These are phyloP conservation scores for Diaporthe nobilis DNA, from an alignment of 2,329 filamentous ascomycete species.

Conservation along the genomic window DNA sequence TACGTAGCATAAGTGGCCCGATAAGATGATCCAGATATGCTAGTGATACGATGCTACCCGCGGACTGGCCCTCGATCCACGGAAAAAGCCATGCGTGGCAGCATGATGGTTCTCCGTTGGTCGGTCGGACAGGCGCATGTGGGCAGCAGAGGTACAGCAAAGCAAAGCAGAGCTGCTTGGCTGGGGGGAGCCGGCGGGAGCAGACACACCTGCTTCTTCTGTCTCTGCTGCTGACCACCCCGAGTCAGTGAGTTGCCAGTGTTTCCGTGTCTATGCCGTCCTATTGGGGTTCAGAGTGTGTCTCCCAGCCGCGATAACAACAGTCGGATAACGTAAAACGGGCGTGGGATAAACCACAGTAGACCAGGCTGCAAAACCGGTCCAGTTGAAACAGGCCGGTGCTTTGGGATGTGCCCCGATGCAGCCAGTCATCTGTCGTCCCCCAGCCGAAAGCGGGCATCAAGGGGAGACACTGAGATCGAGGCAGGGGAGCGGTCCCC, in stretches of 20 bases:
- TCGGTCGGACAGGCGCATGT: not conserved
- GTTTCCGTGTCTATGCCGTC: not conserved
- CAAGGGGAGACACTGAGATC: not conserved
- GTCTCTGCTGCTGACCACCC: conserved; percentile 26
- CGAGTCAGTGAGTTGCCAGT: conserved; percentile 4
- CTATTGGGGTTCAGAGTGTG: not conserved
- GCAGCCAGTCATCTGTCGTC: not conserved
- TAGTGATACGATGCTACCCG: conserved; percentile 23
- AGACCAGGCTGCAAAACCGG: not conserved
- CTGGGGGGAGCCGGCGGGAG: conserved; percentile 9
- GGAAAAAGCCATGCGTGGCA: conserved; percentile 25
- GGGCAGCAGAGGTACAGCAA: not conserved
- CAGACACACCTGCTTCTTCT: conserved; percentile 23
- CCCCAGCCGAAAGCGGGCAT: conserved; percentile 27
- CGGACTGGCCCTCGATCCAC: conserved; percentile 3
- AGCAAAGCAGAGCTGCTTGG: not conserved
- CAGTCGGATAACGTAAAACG: conserved; percentile 22
- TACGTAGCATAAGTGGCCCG: not conserved
- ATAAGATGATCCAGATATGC: conserved; percentile 3
- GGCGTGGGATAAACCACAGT: conserved; percentile 3
- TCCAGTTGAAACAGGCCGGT: conserved; percentile 29
- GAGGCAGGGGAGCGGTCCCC: not conserved
- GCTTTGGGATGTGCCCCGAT: conserved; percentile 5
- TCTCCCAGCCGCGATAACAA: not conserved
- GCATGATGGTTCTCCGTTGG: not conserved